A percentile compares a stretch with the other conserved stretches of the same genome.
phyloP scores from a whole-genome alignment of 2,329 filamentous ascomycete genomes.

The Sclerotinia borealis region DNA sequence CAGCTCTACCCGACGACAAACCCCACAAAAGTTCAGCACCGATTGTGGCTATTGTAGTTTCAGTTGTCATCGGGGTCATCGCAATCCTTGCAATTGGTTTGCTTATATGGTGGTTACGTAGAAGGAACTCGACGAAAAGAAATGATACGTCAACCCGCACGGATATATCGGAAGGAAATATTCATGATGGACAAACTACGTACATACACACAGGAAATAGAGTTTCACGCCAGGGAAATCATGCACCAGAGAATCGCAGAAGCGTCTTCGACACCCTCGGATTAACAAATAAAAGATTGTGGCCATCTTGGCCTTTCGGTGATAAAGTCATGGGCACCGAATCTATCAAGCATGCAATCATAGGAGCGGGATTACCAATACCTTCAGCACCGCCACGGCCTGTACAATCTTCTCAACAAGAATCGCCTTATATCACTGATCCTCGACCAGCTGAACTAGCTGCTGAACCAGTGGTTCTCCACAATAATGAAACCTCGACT shows the following conservation, averaged over 20 bases:
- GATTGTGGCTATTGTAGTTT: background rate
- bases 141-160: background rate
- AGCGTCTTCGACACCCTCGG: background rate
- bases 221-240: background rate
- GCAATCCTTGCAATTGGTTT: background rate
- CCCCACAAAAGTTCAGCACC: background rate
- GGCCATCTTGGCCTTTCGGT: conserved; percentile 1
- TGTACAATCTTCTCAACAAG: background rate
- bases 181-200: background rate
- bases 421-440: background rate
- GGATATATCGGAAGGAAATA: too few species aligned
- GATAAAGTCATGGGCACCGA: background rate
- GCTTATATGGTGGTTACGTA: background rate
- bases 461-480: background rate
- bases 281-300: background rate
- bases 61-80: background rate
- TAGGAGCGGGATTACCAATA: background rate
- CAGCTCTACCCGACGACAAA: too few species aligned
- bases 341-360: background rate
- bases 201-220: background rate
- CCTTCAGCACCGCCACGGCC: background rate
- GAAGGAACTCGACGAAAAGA: background rate
- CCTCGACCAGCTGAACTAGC: background rate
- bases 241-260: background rate
- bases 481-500: background rate